Base-by-base conservation (phyloP, 2,329 filamentous ascomycete genomes). In the Diaporthe longicolla region DNA sequence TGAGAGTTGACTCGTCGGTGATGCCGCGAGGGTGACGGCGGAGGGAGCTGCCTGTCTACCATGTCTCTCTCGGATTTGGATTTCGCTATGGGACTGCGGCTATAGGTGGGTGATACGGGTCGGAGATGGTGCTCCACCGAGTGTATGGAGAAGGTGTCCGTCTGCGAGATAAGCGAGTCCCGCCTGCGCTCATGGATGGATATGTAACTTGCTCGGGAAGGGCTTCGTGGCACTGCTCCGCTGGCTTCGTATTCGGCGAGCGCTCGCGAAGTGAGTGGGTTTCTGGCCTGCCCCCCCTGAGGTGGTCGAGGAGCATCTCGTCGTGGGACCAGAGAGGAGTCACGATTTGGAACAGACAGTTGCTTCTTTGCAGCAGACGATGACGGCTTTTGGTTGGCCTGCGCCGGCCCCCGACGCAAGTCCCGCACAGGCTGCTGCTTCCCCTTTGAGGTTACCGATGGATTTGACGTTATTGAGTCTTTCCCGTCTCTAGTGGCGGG, bases 141-240 rank as follows among this genome's bases (percentile, higher is more conserved):
- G 35, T 61, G 70, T 13, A 71, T 26, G 0, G 89, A 89, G 73
- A 87, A 89, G 0, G 87, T 87, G 72, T 91, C 89, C 1, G 88
- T 88, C 68, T 89, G 84, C 0, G 90, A 91, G 5, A 90, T 83
- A 17, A 90, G 79, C 0, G 89, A 91, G 76, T 89, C 87, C 29
- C 87, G 85, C 5, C 86, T 84, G 35, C 82, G 84, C 65, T 90
- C 87, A 50, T 87, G 86, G 4, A 89, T 81, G 0, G 89, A 87
- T 17, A 89, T 83, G 75, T 86, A 87, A 59, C 87, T 87, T 48
- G 87, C 78, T 55, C 85, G 82, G 0, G 88, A 89, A 7, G 85
- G 83, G 61, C 81, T 85, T 37, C 84, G 82, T 17, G 81, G 79
- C 3, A 81, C 77, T 0, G 77, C 79, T 4, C 81, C 70, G n/a